Conservation (phyloP, 2,329 filamentous ascomycete species). For the Neoscytalidium dimidiatum region DNA sequence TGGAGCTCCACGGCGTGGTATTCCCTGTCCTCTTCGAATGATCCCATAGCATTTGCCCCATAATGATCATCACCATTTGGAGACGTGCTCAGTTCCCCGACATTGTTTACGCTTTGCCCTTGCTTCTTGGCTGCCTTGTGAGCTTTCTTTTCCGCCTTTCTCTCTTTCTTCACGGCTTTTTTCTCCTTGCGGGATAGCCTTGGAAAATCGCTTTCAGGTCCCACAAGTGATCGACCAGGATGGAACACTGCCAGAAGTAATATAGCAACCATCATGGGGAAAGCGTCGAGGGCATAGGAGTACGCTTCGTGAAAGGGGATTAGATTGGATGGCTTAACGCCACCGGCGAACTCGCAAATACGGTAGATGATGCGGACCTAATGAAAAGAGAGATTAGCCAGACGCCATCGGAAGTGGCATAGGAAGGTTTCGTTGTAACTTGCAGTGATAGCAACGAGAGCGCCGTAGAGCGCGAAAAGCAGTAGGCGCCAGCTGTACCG, state of each 20-base stretch:
- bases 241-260: constrained; percentile 28
- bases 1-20: neutral
- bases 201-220: constrained; percentile 30
- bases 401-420: no score
- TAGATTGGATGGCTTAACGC: constrained; percentile 44
- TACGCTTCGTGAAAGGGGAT: constrained; percentile 56
- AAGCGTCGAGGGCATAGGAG: constrained; percentile 54
- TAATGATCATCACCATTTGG: no score
- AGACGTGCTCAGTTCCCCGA: neutral
- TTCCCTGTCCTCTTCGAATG: neutral
- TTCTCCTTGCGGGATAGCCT: constrained; percentile 27
- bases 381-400: neutral
- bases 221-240: constrained; percentile 28
- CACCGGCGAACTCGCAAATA: constrained; percentile 57
- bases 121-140: neutral
- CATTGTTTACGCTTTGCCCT: neutral
- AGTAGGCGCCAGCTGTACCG: constrained; percentile 23
- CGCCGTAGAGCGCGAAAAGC: constrained; percentile 44
- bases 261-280: constrained; percentile 55
- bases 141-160: constrained; percentile 22
- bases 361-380: constrained; percentile 60
- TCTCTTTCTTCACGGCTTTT: constrained; percentile 22
- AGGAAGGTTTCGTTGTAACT: neutral
- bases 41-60: no score
- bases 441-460: constrained; percentile 46